Percentiles rank a stretch among this genome's conserved stretches.
Conservation (phyloP, 345 rosid genomes). For the Passiflora organensis region DNA sequence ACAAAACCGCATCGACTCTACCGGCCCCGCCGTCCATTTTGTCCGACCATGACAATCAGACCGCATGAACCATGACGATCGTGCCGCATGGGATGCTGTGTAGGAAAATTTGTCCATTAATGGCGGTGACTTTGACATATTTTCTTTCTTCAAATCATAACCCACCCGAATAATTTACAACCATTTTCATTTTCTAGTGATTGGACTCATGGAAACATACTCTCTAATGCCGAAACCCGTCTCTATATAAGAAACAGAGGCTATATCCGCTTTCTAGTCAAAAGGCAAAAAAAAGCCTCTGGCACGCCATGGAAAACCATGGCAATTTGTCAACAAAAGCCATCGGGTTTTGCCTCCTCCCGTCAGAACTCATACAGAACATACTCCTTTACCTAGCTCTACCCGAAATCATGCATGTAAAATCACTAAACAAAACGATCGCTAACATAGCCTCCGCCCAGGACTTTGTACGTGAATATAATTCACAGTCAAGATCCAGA, state of each 20-base stretch:
- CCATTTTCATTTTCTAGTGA: no score
- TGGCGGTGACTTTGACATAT: no score
- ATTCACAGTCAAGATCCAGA: slow-evolving; percentile 39
- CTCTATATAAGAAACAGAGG: background rate
- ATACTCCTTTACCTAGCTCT: slow-evolving; percentile 52
- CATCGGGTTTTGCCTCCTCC: slow-evolving; percentile 70
- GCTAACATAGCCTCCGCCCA: slow-evolving; percentile 43
- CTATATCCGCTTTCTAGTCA: background rate
- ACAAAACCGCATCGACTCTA: slow-evolving; percentile 1
- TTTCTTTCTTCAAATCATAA: no score
- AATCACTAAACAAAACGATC: slow-evolving; percentile 45
- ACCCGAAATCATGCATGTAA: slow-evolving; percentile 57
- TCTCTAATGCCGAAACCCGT: no score
- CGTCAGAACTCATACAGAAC: slow-evolving; percentile 64
- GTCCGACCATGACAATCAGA: slow-evolving; percentile 1
- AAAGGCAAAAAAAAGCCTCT: background rate
- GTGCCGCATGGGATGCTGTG: slow-evolving; percentile 14
- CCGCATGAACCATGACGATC: slow-evolving; percentile 8
- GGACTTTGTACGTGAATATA: slow-evolving; percentile 46
- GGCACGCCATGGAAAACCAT: slow-evolving; percentile 24
- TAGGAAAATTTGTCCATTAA: slow-evolving; percentile 17
- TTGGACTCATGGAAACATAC: no score
- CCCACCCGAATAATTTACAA: no score
- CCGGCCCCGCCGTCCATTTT: slow-evolving; percentile 26
- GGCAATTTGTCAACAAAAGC: slow-evolving; percentile 16